Conservation (phyloP, 345 rosid genomes). For the Salix caprea region DNA sequence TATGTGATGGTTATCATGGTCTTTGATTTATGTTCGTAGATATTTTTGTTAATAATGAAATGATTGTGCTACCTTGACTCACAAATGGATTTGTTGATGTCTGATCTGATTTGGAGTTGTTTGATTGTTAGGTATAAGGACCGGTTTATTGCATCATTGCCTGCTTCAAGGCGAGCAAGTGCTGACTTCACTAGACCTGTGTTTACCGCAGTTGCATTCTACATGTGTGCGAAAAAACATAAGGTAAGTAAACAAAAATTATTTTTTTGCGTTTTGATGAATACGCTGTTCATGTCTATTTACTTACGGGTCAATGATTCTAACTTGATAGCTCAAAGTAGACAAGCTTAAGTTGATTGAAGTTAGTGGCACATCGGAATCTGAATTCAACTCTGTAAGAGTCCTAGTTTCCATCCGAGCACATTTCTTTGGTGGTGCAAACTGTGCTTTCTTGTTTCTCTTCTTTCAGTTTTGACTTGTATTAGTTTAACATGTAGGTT, state of each 20-base stretch:
- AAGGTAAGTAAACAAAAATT: conserved; percentile 51
- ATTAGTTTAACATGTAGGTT: conserved; percentile 35
- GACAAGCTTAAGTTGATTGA: conserved; percentile 82
- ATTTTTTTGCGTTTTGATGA: background rate
- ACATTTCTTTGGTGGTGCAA: background rate
- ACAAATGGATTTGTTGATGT: background rate
- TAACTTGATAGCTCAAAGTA: conserved; percentile 62
- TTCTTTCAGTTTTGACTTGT: background rate
- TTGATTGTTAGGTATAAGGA: conserved; percentile 56
- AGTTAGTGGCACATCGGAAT: conserved; percentile 84
- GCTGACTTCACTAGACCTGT: conserved; percentile 81
- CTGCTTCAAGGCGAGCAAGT: conserved; percentile 57
- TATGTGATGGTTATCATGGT: no score
- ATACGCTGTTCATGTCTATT: background rate
- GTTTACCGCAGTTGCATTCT: conserved; percentile 86
- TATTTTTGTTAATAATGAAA: no score
- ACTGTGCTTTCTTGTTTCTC: background rate
- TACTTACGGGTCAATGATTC: background rate
- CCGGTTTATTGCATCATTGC: conserved; percentile 71
- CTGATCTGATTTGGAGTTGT: background rate
- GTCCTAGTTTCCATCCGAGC: background rate
- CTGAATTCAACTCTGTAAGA: conserved; percentile 80
- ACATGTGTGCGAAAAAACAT: conserved; percentile 70
- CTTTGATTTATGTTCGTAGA: no score
- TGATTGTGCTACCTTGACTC: no score